Base-by-base conservation (phyloP, 306 rosid genomes). In the Fragaria nilgerrensis region DNA sequence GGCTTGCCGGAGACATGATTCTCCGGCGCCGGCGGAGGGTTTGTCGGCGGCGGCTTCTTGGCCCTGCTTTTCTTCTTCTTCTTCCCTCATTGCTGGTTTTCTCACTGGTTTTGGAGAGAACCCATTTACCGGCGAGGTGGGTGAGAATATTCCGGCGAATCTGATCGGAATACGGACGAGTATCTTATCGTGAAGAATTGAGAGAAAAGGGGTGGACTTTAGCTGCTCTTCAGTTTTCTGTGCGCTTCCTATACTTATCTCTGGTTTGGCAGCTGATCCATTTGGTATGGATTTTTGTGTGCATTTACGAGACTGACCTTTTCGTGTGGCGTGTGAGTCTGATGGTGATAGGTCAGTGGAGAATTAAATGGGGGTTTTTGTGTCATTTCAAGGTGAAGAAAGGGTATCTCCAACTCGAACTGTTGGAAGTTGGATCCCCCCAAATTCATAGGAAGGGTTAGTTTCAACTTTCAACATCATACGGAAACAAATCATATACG, bases 31-130 rank as follows among this genome's bases (percentile, higher is more conserved):
- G 32, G 65, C 23, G 56, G 63, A 77, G 23, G 32, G 68, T 66
- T 77, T 37, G 48, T 82, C 69, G 27, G 83, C 69, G 27, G 83
- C 69, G 27, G 82, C 39, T 76, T 83, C 73, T 63, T 82, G 80
- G 73, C 23, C 3, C 22, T 41, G 41, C 45, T 63, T 58, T 37
- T n/a, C 75, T 72, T 86, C 43, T 39, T 39, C 8, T 39, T 39
- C 86, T 78, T 78, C 81, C 61, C 85, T 84, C 98, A 90, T 90
- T 72, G 66, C 77, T 58, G 82, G 79, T 67, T 20, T 7, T 72
- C 22, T 88, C 86, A 90, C 37, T 77, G 56, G 63, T 59, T 79
- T 20, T 12, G 77, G 52, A 59, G 72, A 50, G 61, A 71, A 84
- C 77, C 75, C 96, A 89, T 93, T 82, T 5, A 32, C 11, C 36